A percentile compares a stretch with the other conserved stretches of the same genome.
Evolutionary conservation across 441 rosid genomes (phyloP).

Genomic region (Mallotus repandus): DNA sequence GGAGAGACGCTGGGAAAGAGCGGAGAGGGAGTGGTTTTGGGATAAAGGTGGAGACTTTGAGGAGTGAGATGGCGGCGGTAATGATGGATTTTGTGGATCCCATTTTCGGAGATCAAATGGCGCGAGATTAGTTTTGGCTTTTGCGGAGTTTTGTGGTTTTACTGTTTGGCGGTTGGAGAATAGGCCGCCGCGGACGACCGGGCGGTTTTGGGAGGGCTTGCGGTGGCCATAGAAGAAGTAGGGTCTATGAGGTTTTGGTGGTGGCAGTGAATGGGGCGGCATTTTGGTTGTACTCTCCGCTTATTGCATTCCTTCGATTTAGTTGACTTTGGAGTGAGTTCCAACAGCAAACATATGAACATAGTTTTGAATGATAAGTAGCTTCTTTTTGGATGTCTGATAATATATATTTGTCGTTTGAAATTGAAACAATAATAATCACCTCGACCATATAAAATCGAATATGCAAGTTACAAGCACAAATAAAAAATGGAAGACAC

Average conservation of each 20-base stretch:
- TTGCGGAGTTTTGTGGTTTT: constrained; percentile 15
- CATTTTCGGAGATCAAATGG: constrained; percentile 68
- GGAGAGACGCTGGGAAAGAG: constrained; percentile 49
- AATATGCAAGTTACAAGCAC: too few species aligned
- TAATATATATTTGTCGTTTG: too few species aligned
- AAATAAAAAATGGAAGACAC: too few species aligned
- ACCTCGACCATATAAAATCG: too few species aligned
- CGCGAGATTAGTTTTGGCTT: constrained; percentile 20
- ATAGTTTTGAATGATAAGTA: too few species aligned
- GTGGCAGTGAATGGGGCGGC: constrained; percentile 41
- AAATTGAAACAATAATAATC: too few species aligned
- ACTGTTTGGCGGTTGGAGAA: constrained; percentile 63
- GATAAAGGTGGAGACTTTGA: constrained; percentile 17
- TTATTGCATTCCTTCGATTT: too few species aligned
- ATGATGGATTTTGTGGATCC: constrained; percentile 46
- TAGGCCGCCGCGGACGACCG: constrained; percentile 68
- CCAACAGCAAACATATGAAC: too few species aligned
- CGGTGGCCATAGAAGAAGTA: constrained; percentile 81
- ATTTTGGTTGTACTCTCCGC: constrained; percentile 16
- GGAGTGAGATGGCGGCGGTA: not conserved
- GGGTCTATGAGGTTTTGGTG: constrained; percentile 44
- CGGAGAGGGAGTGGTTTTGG: constrained; percentile 27
- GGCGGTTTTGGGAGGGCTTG: constrained; percentile 74
- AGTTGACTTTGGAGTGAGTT: too few species aligned
- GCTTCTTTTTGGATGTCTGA: too few species aligned